Evolutionary conservation across 2,329 filamentous ascomycete species (phyloP).

Genomic region (Rutstroemia sp.): DNA sequence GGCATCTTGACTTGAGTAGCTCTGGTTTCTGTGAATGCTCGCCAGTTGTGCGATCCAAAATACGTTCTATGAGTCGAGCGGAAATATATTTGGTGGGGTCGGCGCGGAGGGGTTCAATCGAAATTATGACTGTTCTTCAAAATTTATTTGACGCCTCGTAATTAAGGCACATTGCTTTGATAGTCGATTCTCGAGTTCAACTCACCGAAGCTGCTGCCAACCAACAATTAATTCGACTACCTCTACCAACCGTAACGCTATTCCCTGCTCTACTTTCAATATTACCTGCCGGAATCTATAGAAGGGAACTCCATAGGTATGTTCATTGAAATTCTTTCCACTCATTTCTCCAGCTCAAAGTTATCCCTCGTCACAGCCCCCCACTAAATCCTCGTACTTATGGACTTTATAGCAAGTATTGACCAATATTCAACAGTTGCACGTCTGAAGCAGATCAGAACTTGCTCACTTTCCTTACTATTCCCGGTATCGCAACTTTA

Average conservation of each 20-base stretch:
- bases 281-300: neutral
- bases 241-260: neutral
- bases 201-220: constrained; percentile 1
- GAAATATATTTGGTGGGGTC: constrained; percentile 8
- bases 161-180: neutral
- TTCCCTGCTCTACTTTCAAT: constrained; percentile 1
- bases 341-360: neutral
- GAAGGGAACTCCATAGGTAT: neutral
- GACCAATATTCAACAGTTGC: neutral
- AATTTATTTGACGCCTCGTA: neutral
- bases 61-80: constrained; percentile 2
- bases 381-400: neutral
- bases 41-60: neutral
- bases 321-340: neutral
- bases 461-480: neutral
- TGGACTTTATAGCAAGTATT: neutral
- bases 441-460: neutral
- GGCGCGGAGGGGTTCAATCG: constrained; percentile 4
- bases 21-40: neutral
- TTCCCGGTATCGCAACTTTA: neutral
- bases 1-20: constrained; percentile 57
- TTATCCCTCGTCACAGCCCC: neutral
- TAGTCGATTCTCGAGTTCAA: neutral
- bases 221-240: constrained; percentile 3
- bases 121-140: neutral